These are phyloP conservation scores for Phyllachora maydis DNA, from an alignment of 2,329 filamentous ascomycete genomes.

Conservation along the genomic window DNA sequence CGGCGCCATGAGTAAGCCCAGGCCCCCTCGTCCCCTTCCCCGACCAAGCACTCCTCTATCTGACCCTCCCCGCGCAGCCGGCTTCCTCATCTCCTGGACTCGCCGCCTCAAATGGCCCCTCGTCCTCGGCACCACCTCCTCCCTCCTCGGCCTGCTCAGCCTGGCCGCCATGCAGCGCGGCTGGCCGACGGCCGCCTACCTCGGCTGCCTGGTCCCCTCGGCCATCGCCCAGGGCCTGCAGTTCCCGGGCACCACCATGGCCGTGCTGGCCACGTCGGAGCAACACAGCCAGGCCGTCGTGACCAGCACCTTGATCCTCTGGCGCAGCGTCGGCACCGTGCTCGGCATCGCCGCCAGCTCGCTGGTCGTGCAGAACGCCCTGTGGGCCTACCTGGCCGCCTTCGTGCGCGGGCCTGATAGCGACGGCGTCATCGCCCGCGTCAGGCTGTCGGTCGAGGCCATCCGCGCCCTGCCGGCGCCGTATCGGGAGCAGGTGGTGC, in stretches of 20 bases:
- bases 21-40: too few species aligned
- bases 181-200: constrained; percentile 29
- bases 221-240: constrained; percentile 41
- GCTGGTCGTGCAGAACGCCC: constrained; percentile 51
- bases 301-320: constrained; percentile 50
- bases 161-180: constrained; percentile 26
- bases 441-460: constrained; percentile 32
- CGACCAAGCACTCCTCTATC: too few species aligned
- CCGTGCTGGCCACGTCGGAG: constrained; percentile 34
- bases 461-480: constrained; percentile 19
- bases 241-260: constrained; percentile 43
- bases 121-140: constrained; percentile 22
- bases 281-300: constrained; percentile 46
- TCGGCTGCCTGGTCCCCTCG: constrained; percentile 33
- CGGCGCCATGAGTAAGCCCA: too few species aligned
- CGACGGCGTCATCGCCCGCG: constrained; percentile 26
- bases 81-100: constrained; percentile 39
- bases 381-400: constrained; percentile 34
- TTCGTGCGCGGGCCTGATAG: constrained; percentile 39
- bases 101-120: constrained; percentile 39
- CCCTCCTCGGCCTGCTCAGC: constrained; percentile 26
- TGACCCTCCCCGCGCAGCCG: too few species aligned
- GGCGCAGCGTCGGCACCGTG: constrained; percentile 48
- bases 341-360: constrained; percentile 54
- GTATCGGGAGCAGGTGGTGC: constrained; percentile 32